phyloP scores from a whole-genome alignment of 2,329 filamentous ascomycete genomes.

The Chaetomium olivaceum region DNA sequence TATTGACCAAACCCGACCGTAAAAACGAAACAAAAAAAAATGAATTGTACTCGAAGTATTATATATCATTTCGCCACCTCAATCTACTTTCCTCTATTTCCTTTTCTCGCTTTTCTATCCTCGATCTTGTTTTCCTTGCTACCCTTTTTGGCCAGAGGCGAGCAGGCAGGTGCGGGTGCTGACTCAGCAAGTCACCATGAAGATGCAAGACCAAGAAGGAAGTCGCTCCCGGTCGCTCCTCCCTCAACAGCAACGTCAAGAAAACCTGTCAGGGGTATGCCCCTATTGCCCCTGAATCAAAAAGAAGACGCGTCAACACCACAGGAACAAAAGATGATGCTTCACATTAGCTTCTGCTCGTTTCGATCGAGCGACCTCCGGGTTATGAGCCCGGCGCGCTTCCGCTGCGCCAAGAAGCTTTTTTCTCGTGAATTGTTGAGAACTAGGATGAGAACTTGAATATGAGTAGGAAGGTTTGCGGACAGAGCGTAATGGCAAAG shows the following conservation, averaged over 20 bases:
- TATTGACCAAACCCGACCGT: too few species aligned
- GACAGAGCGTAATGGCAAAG: too few species aligned
- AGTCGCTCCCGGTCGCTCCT: neutral
- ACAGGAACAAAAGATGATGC: neutral
- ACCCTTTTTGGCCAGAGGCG: too few species aligned
- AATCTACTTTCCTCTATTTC: too few species aligned
- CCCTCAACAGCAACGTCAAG: neutral
- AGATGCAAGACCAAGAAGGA: neutral
- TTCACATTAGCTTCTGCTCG: slow-evolving; percentile 29
- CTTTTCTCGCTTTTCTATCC: too few species aligned
- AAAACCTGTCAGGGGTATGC: neutral
- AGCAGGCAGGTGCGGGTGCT: neutral
- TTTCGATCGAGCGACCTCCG: slow-evolving; percentile 35
- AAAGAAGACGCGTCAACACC: neutral
- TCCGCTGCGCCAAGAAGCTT: slow-evolving; percentile 34
- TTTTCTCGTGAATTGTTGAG: slow-evolving; percentile 8
- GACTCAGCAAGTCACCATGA: neutral
- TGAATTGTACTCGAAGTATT: too few species aligned
- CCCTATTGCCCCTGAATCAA: neutral
- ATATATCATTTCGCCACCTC: too few species aligned
- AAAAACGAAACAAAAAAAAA: too few species aligned
- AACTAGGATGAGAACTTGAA: neutral
- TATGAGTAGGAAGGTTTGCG: too few species aligned
- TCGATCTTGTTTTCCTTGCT: too few species aligned
- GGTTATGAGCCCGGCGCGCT: slow-evolving; percentile 37